Conservation (phyloP, 2,329 filamentous ascomycete genomes). For the Cladosporium sp. region DNA sequence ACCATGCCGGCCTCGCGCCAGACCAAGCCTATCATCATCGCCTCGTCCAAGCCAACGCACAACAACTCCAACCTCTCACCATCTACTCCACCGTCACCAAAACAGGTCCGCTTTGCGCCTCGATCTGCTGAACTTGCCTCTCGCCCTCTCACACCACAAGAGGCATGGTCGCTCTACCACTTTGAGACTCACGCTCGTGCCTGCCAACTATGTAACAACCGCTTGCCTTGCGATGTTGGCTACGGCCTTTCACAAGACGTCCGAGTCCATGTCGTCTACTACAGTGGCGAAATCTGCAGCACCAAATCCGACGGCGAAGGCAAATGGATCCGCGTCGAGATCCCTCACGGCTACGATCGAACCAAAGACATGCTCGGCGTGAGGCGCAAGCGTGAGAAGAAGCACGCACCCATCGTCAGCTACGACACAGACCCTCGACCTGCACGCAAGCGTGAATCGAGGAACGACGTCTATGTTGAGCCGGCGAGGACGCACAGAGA, state of each 20-base stretch:
- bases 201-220: constrained; percentile 37
- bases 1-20: constrained; percentile 5
- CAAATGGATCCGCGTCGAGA: constrained; percentile 42
- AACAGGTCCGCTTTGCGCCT: constrained; percentile 29
- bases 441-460: constrained; percentile 32
- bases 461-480: constrained; percentile 15
- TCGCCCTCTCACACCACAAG: constrained; percentile 37
- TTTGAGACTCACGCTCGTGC: constrained; percentile 45
- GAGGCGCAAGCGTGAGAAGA: constrained; percentile 29
- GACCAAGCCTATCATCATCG: constrained; percentile 22
- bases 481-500: constrained; percentile 10
- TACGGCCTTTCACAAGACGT: constrained; percentile 18
- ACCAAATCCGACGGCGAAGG: constrained; percentile 27
- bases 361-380: constrained; percentile 38
- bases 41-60: constrained; percentile 21
- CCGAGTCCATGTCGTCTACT: neutral
- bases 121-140: constrained; percentile 28
- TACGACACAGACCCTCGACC: constrained; percentile 32
- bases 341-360: constrained; percentile 40
- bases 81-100: constrained; percentile 26
- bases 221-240: neutral
- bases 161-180: constrained; percentile 45
- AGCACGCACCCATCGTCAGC: constrained; percentile 35
- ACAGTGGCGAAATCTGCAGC: constrained; percentile 8
- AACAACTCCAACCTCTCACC: constrained; percentile 21